Percentiles rank a stretch among this genome's conserved stretches.
Conservation (phyloP, 768 basidiomycete genomes). For the Collybia sp. region DNA sequence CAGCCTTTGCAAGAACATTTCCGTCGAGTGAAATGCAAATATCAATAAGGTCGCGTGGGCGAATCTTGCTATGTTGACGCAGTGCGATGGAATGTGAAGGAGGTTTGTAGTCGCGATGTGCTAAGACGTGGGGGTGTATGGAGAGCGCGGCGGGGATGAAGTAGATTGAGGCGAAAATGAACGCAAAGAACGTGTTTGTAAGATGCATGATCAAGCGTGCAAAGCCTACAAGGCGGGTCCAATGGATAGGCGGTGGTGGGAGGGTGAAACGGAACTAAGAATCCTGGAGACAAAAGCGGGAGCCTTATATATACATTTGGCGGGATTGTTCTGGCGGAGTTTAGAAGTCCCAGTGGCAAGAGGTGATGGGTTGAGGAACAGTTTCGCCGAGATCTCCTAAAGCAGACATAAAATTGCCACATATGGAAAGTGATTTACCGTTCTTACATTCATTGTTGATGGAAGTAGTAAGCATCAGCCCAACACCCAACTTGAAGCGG, state of each 20-base stretch:
- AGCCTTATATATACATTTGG: no score
- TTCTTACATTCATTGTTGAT: no score
- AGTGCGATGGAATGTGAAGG: constrained; percentile 12
- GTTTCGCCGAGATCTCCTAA: no score
- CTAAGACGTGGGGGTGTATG: constrained; percentile 15
- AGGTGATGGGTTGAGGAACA: no score
- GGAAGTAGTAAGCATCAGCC: no score
- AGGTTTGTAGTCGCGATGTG: constrained; percentile 15
- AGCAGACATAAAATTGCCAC: no score
- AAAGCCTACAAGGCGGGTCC: constrained; percentile 1
- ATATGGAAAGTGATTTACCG: no score
- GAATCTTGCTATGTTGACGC: constrained; percentile 17
- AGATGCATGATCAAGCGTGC: constrained; percentile 18
- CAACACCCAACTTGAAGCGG: no score
- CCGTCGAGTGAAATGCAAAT: constrained; percentile 24
- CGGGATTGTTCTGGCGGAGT: no score
- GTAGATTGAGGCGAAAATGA: constrained; percentile 13
- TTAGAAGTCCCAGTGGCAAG: no score
- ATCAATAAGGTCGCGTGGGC: constrained; percentile 22
- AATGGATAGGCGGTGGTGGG: not conserved
- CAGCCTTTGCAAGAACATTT: constrained; percentile 16
- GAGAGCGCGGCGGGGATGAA: constrained; percentile 3
- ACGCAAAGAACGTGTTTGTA: constrained; percentile 17
- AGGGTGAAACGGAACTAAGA: constrained; percentile 1
- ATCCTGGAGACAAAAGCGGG: no score